Evolutionary conservation across 2,329 filamentous ascomycete species (phyloP), one percentile per base, ranked within the genome.

Genomic region (Epichloe bromicola): DNA sequence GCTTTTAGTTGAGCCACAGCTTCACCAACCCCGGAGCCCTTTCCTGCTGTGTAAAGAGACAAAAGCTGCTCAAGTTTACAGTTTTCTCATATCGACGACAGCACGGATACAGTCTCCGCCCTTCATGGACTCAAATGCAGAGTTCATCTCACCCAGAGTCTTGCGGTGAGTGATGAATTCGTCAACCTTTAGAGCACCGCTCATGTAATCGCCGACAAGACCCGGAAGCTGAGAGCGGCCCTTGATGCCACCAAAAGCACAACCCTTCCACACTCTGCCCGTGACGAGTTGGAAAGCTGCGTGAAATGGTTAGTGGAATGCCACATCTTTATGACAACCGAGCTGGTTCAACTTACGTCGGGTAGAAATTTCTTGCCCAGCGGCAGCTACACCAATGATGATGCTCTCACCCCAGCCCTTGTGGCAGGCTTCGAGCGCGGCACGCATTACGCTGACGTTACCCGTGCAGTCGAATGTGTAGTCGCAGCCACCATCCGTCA

Each of bases 401-500:
- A 98, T 95, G 66, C 86, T 94, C 78, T 96, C 82, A 63, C 93
- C 93, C 93, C 93, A 98, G 46, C 93, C 93, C 81, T 98, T 98
- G 78, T 98, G 93, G 76, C 90, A 97, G 46, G 93, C 90, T 75
- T 98, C 91, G 54, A 98, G 82, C 40, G 93, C 93, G 49, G 88
- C 86, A 56, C 93, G 80, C 93, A 95, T 98, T 51, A 98, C 93
- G 60, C 83, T 80, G 49, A 97, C 90, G 64, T 97, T 97, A 54
- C 93, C 93, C 6, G 93, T 98, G 78, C 93, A 97, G 75, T 98
- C 93, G 67, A 98, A 98, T 47, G 93, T 98, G 76, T 96, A 97
- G 74, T 98, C 93, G 67, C 89, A 95, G 48, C 93, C 93, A 58
- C 93, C 93, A 63, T 97, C 93, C 2, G 93, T 98, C 85, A 97